Evolutionary conservation across 768 basidiomycete genomes (phyloP), one percentile per base, ranked within the genome.

Genomic region (Kockovaella imperatae): DNA sequence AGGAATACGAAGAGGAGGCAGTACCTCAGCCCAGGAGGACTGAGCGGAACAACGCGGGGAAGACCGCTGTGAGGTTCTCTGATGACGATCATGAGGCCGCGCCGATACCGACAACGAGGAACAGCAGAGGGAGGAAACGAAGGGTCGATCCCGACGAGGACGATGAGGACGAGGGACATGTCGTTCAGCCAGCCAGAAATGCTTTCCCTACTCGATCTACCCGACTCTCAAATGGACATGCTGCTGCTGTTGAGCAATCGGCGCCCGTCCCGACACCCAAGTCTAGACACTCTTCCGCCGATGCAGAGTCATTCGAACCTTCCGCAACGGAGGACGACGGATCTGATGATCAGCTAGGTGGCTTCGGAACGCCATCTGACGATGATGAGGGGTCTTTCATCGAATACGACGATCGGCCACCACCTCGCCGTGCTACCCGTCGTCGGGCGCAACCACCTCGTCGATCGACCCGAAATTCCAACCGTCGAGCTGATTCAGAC

Each of bases 291-390:
- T 53, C 54, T 6, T 59, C 60, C 6, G 62, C 52, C 20, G 63
- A 59, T 41, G 64, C 42, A 14, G 64, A 59, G 18, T 49, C 47
- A 20, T 60, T 60, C 29, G 50, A 57, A 20, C 60, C 56, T 18
- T 35, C 29, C 20, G 48, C 42, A 4, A 30, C 29, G 13, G 45
- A 45, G 24, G 53, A 54, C 6, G 55, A 53, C 3, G 26, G 25
- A 20, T 55, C 53, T 5, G 55, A 56, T 6, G 58, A 60, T 46
- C 51, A 47, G 1, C 20, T 57, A 5, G 10, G 18, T 10, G n/a
- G n/a, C 31, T 32, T 32, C n/a, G n/a, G 31, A 32, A 47, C 25
- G 2, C 36, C 43, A 6, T 41, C 50, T 26, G 52, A 55, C 5
- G 52, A 47, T 4, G 45, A 49, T 17, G 54, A 59, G n/a, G 59